phyloP scores from a whole-genome alignment of 805 yeast genomes.

The Jamesozyma spencerorum region DNA sequence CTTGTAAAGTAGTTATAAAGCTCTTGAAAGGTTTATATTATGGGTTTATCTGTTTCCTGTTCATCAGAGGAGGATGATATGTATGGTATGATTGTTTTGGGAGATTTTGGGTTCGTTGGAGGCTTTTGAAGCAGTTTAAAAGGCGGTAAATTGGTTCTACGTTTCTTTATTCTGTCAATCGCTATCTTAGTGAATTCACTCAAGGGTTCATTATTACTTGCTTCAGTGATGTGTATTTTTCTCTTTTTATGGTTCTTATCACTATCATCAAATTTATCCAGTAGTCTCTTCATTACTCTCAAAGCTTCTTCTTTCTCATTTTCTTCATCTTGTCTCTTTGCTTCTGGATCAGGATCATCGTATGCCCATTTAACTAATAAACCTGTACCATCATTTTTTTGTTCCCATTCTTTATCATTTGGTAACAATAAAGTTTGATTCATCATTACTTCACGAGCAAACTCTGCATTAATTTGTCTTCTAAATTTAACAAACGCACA shows the following conservation, averaged over 20 bases:
- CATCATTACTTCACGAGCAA: slow-evolving; percentile 92
- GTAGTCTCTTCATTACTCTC: slow-evolving; percentile 10
- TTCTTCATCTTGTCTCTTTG: slow-evolving; percentile 22
- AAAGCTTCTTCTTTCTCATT: slow-evolving; percentile 20
- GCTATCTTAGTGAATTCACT: not conserved
- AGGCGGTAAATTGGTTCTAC: too few species aligned
- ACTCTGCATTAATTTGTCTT: slow-evolving; percentile 72
- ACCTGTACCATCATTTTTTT: slow-evolving; percentile 37
- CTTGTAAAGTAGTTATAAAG: too few species aligned
- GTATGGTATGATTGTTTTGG: not conserved
- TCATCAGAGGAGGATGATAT: not conserved
- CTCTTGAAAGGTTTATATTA: too few species aligned
- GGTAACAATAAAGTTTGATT: slow-evolving; percentile 54
- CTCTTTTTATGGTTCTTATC: not conserved
- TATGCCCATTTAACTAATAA: slow-evolving; percentile 71
- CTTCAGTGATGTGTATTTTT: not conserved
- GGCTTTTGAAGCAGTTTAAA: too few species aligned
- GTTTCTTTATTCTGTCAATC: not conserved
- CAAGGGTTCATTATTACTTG: too few species aligned
- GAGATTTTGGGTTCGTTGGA: not conserved
- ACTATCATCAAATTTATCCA: slow-evolving; percentile 1
- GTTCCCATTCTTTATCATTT: slow-evolving; percentile 42
- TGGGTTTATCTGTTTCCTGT: not conserved
- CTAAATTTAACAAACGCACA: slow-evolving; percentile 73
- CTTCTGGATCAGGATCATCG: slow-evolving; percentile 70